These are phyloP conservation scores for Ganoderma sp. DNA, from an alignment of 1,284 basidiomycete genomes.

Conservation along the genomic window DNA sequence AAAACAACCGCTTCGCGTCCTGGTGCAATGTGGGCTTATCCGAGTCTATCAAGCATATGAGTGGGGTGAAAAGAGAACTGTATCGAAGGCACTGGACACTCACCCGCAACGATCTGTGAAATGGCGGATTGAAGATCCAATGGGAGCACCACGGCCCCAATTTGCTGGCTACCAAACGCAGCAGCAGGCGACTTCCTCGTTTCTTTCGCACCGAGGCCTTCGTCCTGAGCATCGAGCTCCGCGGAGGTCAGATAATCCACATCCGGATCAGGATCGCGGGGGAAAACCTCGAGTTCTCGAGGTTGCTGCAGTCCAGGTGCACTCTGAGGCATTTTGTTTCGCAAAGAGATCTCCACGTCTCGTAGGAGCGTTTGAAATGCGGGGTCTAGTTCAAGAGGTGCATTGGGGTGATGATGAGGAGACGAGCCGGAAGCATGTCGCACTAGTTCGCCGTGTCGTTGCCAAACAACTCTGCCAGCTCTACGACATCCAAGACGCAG, in stretches of 20 bases:
- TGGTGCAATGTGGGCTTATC: slow-evolving; percentile 68
- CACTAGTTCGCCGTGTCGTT: slow-evolving; percentile 29
- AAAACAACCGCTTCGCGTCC: slow-evolving; percentile 75
- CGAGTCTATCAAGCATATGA: slow-evolving; percentile 50
- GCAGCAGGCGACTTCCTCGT: slow-evolving; percentile 82
- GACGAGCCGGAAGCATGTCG: slow-evolving; percentile 35
- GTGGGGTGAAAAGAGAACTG: no score
- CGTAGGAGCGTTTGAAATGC: slow-evolving; percentile 62
- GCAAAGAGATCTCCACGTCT: slow-evolving; percentile 70
- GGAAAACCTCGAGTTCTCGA: slow-evolving; percentile 62
- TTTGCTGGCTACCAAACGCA: slow-evolving; percentile 71
- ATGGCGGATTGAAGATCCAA: slow-evolving; percentile 69
- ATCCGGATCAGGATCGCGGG: slow-evolving; percentile 40
- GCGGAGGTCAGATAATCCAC: slow-evolving; percentile 38
- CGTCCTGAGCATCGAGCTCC: slow-evolving; percentile 37
- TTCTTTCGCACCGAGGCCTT: slow-evolving; percentile 45
- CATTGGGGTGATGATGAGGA: slow-evolving; percentile 44
- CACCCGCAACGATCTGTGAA: slow-evolving; percentile 63
- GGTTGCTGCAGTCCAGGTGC: slow-evolving; percentile 28
- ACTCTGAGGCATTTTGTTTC: slow-evolving; percentile 44
- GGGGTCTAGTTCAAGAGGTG: slow-evolving; percentile 66
- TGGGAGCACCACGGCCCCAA: slow-evolving; percentile 75
- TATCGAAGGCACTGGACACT: slow-evolving; percentile 24
- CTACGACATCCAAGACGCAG: slow-evolving; percentile 32
- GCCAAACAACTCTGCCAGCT: slow-evolving; percentile 28